Evolutionary conservation across 352 stramenopile species (phyloP).

Genomic region (Phytophthora sansomeana): DNA sequence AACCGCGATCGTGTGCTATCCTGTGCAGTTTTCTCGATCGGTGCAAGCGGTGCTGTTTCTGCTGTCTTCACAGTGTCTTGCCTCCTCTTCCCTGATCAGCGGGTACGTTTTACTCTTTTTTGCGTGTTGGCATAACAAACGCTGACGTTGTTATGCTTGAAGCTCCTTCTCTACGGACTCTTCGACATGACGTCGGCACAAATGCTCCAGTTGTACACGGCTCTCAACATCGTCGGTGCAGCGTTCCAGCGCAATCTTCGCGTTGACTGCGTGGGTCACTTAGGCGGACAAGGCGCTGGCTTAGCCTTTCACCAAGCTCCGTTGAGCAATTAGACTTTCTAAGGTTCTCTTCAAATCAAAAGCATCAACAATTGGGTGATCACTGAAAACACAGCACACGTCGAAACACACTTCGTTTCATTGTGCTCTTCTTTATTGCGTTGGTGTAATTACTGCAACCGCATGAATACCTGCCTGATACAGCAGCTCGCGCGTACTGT

Average conservation of each 20-base stretch:
- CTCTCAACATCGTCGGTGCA: conserved; percentile 63
- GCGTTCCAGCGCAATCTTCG: conserved; percentile 65
- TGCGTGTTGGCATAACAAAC: background rate
- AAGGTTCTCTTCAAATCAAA: conserved; percentile 10
- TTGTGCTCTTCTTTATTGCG: conserved; percentile 36
- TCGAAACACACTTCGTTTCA: conserved; percentile 17
- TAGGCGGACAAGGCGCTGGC: conserved; percentile 70
- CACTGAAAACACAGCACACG: conserved; percentile 7
- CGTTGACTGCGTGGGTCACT: conserved; percentile 82
- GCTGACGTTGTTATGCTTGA: conserved; percentile 6
- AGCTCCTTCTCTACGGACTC: conserved; percentile 74
- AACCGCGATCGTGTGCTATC: no score
- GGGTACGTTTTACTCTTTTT: conserved; percentile 41
- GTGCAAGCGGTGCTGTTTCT: conserved; percentile 83
- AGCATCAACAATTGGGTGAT: conserved; percentile 8
- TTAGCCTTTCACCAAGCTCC: conserved; percentile 60
- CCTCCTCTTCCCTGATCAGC: conserved; percentile 69
- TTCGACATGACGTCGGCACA: conserved; percentile 67
- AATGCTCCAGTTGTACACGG: conserved; percentile 73
- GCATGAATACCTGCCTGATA: conserved; percentile 9
- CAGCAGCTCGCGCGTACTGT: conserved; percentile 11
- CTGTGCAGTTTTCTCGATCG: conserved; percentile 77
- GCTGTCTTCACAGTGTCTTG: conserved; percentile 84
- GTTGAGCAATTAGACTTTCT: conserved; percentile 24
- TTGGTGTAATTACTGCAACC: conserved; percentile 34